Evolutionary conservation across 2,329 filamentous ascomycete genomes (phyloP), one percentile per base, ranked within the genome.

Genomic region (Gaeumannomyces sp.): DNA sequence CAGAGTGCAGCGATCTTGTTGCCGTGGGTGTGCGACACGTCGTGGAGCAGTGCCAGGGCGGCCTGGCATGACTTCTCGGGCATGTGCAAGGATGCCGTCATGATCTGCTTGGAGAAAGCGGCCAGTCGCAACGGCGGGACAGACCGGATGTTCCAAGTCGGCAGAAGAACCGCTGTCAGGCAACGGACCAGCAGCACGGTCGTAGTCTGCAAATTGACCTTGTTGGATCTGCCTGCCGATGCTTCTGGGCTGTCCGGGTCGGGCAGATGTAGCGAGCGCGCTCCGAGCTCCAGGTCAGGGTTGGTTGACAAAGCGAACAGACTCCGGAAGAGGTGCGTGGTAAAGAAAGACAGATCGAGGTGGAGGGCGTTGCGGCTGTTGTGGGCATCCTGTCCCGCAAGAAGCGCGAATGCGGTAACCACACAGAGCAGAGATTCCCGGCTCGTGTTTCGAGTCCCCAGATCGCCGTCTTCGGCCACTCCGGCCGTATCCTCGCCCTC

Each of bases 291-390:
- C 69, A 99, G 87, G 73, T 97, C 92, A 0, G 93, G 83, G 75
- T 96, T 90, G 61, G 93, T 81, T 3, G 90, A 89, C 31, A 97
- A 84, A 1, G 89, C 83, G 70, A 94, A 85, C 6, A 99, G 84
- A 22, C 91, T 91, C 70, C 88, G 89, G 82, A 96, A 99, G 66
- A 99, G 90, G 76, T 97, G 91, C 19, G 90, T 92, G 71, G 92
- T 93, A 83, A 99, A 99, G 83, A 93, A 97, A 71, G 90, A 92
- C 53, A 99, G 86, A 75, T 99, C 96, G 61, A 99, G 88, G 72
- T 93, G 91, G 5, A 98, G 84, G 59, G 89, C 83, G 59, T 88
- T 85, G 65, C 92, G 90, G 61, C 92, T 90, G 77, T 93, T 94
- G 78, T 91, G 89, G 22, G 89, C 92, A 72, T 97, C 94, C 79